These are phyloP conservation scores for Suillus variegatus DNA, from an alignment of 768 basidiomycete genomes.

Conservation along the genomic window DNA sequence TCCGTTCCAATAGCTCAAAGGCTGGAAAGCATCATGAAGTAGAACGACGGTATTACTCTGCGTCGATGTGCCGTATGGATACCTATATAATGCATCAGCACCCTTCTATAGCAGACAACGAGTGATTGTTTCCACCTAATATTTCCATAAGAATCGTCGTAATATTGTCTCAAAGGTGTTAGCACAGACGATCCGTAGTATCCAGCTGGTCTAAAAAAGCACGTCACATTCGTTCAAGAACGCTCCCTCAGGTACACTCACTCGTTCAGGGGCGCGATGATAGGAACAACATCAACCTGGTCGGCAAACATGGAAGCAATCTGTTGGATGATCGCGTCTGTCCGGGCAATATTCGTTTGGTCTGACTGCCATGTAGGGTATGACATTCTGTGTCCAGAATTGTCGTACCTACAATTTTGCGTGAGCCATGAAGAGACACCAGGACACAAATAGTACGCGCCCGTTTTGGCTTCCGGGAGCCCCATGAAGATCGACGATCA, in stretches of 20 bases:
- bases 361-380: constrained; percentile 72
- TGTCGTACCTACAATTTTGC: constrained; percentile 61
- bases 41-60: constrained; percentile 61
- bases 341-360: constrained; percentile 65
- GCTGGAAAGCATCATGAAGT: constrained; percentile 81
- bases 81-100: constrained; percentile 26
- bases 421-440: constrained; percentile 9
- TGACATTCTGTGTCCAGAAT: constrained; percentile 67
- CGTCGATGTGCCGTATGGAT: constrained; percentile 43
- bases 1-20: constrained; percentile 66
- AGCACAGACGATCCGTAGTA: constrained; percentile 56
- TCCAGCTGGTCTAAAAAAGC: constrained; percentile 64
- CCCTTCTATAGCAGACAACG: not conserved
- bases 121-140: constrained; percentile 49
- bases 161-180: constrained; percentile 57
- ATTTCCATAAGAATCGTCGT: constrained; percentile 72
- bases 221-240: not conserved
- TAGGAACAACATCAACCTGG: constrained; percentile 54
- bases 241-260: constrained; percentile 28
- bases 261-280: constrained; percentile 83
- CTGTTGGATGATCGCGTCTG: constrained; percentile 61
- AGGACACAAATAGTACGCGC: constrained; percentile 35
- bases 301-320: constrained; percentile 61
- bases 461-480: constrained; percentile 87
- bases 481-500: constrained; percentile 80